These are phyloP conservation scores for Yarrowia sp. DNA, from an alignment of 805 yeast species.

Conservation along the genomic window DNA sequence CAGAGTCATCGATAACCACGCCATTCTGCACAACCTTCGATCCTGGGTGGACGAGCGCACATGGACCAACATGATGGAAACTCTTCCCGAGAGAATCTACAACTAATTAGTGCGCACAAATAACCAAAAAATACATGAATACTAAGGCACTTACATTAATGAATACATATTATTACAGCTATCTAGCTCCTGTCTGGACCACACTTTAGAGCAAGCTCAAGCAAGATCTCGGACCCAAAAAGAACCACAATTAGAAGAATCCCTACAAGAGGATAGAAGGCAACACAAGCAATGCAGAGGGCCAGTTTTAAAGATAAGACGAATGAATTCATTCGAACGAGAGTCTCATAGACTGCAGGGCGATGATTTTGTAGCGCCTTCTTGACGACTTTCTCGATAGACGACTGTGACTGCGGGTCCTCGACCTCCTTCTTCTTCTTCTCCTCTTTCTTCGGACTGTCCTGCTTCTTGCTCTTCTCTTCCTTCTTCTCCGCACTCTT, in stretches of 20 bases:
- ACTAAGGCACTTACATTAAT: too few species aligned
- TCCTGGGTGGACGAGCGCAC: constrained; percentile 11
- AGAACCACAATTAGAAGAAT: neutral
- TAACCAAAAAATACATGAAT: too few species aligned
- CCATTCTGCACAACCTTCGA: neutral
- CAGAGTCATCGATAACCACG: neutral
- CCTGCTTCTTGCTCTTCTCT: neutral
- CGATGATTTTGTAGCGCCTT: constrained; percentile 1
- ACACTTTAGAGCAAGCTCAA: neutral
- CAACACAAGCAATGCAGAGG: constrained; percentile 6
- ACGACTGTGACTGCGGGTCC: neutral
- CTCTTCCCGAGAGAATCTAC: neutral
- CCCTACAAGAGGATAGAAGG: neutral
- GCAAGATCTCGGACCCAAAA: constrained; percentile 22
- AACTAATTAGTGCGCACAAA: neutral
- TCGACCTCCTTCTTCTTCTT: neutral
- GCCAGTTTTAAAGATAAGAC: neutral
- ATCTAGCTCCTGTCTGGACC: neutral
- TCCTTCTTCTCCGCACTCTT: neutral
- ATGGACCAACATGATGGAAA: constrained; percentile 22
- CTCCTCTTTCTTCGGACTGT: neutral
- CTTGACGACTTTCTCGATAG: neutral
- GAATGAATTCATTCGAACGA: constrained; percentile 13
- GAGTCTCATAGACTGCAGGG: constrained; percentile 7
- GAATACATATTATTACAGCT: neutral